A percentile compares a stretch with the other conserved stretches of the same genome.
These are phyloP conservation scores for Yueomyces sinensis DNA, from an alignment of 805 yeast genomes.

Conservation along the genomic window DNA sequence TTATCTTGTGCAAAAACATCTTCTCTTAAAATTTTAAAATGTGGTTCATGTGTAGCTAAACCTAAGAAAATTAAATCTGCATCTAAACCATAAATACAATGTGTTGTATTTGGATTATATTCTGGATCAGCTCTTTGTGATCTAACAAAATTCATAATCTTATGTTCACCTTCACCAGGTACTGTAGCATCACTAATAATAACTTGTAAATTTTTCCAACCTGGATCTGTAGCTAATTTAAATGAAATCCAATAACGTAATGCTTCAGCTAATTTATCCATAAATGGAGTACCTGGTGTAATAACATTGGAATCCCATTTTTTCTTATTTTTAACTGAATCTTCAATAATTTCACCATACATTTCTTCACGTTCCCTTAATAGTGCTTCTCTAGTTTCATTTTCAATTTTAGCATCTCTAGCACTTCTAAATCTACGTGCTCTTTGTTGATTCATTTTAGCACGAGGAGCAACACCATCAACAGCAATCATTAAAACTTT, in stretches of 20 bases:
- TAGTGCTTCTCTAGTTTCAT: constrained; percentile 51
- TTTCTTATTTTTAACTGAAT: constrained; percentile 55
- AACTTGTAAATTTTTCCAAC: constrained; percentile 83
- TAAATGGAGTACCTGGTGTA: constrained; percentile 98
- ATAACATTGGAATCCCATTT: constrained; percentile 94
- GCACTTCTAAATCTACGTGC: constrained; percentile 89
- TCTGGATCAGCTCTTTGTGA: constrained; percentile 77
- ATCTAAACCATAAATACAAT: constrained; percentile 92
- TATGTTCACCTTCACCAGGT: constrained; percentile 99
- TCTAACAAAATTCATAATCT: constrained; percentile 90
- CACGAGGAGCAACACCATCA: constrained; percentile 98
- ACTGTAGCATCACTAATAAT: constrained; percentile 91
- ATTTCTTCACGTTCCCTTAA: constrained; percentile 18
- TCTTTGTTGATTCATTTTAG: constrained; percentile 95
- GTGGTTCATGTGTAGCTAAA: constrained; percentile 96
- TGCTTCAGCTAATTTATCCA: constrained; percentile 77
- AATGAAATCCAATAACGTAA: constrained; percentile 87
- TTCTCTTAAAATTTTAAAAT: constrained; percentile 84
- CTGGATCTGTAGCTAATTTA: constrained; percentile 79
- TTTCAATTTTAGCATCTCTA: constrained; percentile 70
- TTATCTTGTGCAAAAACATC: constrained; percentile 84
- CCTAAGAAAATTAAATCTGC: constrained; percentile 96
- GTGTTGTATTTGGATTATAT: constrained; percentile 87
- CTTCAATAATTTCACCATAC: constrained; percentile 66
- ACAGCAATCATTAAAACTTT: constrained; percentile 90